Evolutionary conservation across 2,329 filamentous ascomycete species (phyloP), one percentile per base, ranked within the genome.

Genomic region (Thielaviopsis punctulata): DNA sequence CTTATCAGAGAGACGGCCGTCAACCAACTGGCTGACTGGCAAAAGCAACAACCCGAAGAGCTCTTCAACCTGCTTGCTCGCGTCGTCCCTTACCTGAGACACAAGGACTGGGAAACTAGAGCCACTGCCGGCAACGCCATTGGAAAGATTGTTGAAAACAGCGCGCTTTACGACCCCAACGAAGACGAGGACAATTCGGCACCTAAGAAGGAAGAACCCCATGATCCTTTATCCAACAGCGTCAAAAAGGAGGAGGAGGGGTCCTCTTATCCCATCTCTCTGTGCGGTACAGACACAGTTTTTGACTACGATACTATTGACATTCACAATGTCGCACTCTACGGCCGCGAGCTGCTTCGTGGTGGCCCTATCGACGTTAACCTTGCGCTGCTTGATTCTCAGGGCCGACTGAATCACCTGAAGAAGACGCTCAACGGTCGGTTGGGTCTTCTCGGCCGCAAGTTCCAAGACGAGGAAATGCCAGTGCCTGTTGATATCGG

Each of bases 11-110:
- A 95, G 63, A 98, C 92, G 57, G 93, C 92, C 57, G 92, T 94
- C 56, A 88, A 93, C 63, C 92, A 98, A 69, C 76, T 98, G 57
- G 92, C 89, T 56, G 92, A 98, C 68, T 92, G 95, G 66, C 93
- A 98, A 68, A 96, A 95, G 65, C 86, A 92, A 65, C 92, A 96
- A 61, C 92, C 92, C 0, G 90, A 98, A 68, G 93, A 98, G 66
- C 73, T 98, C 1, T 96, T 96, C 69, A 95, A 96, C 63, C 76
- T 98, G 6, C 75, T 98, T 12, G 90, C 87, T 25, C 77, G 90
- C 56, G 89, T 98, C 27, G 82, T 98, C n/a, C 90, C 92, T 1
- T 98, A 95, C 66, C 75, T 98, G 25, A 80, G 86, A 54, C 90
- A 92, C 59, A 95, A 90, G 65, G 90, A 89, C 63, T 98, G 92